Evolutionary conservation across 495 filamentous ascomycete genomes (phyloP).

Genomic region (Tuber brumale): DNA sequence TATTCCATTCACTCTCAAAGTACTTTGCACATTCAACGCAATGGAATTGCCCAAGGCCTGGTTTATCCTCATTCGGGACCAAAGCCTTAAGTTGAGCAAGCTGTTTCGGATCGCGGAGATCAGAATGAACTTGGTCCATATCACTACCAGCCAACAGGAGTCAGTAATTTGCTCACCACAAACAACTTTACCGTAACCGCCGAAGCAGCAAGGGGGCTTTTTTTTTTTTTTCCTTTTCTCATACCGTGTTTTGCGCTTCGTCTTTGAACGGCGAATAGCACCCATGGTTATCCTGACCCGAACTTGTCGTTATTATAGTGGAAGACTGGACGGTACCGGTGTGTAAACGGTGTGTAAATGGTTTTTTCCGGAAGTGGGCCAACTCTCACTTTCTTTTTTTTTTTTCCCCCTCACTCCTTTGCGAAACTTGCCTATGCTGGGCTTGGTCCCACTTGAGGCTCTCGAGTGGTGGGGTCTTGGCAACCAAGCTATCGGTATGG

Average conservation of each 20-base stretch:
- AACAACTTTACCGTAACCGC: slow-evolving; percentile 13
- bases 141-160: slow-evolving; percentile 51
- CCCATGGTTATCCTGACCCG: slow-evolving; percentile 47
- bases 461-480: background rate
- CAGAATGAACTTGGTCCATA: slow-evolving; percentile 80
- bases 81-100: slow-evolving; percentile 67
- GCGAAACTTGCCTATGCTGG: background rate
- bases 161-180: background rate
- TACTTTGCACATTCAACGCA: slow-evolving; percentile 94
- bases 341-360: background rate
- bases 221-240: background rate
- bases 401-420: slow-evolving; percentile 40
- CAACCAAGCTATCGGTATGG: background rate
- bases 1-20: slow-evolving; percentile 79
- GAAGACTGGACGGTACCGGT: background rate
- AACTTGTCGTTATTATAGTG: background rate
- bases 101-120: slow-evolving; percentile 68
- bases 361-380: background rate
- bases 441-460: background rate
- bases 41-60: slow-evolving; percentile 73
- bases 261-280: slow-evolving; percentile 52
- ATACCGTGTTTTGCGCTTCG: slow-evolving; percentile 56
- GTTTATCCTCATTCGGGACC: slow-evolving; percentile 78
- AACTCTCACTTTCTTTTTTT: slow-evolving; percentile 21
- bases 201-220: background rate